Evolutionary conservation across 352 stramenopile species (phyloP).

Genomic region (Plasmopara viticola): DNA sequence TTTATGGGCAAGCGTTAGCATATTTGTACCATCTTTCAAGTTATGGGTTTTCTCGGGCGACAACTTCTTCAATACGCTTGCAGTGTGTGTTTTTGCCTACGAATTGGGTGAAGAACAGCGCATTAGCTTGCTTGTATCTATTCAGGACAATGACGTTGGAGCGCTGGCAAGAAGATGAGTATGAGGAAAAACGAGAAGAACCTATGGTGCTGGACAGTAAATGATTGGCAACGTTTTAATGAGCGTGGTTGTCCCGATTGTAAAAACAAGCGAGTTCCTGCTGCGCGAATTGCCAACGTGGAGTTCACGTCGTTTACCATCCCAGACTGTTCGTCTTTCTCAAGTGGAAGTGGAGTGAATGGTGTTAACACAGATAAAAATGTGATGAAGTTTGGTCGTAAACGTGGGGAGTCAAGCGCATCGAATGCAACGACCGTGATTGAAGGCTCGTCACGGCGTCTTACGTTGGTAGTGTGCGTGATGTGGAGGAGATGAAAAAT

Average conservation of each 20-base stretch:
- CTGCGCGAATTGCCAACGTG: conserved; percentile 27
- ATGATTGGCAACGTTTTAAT: conserved; percentile 11
- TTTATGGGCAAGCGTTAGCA: conserved; percentile 67
- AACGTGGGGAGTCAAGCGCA: conserved; percentile 28
- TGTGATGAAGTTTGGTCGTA: conserved; percentile 29
- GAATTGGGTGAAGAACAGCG: conserved; percentile 75
- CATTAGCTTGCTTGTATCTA: conserved; percentile 53
- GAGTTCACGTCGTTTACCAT: conserved; percentile 59
- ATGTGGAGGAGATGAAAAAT: conserved; percentile 59
- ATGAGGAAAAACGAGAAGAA: conserved; percentile 33
- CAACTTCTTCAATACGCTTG: conserved; percentile 70
- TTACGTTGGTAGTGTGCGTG: conserved; percentile 28
- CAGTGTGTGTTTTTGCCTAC: conserved; percentile 75
- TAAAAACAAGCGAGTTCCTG: conserved; percentile 20
- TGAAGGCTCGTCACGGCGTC: conserved; percentile 38
- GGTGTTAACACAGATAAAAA: conserved; percentile 14
- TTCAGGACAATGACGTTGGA: conserved; percentile 38
- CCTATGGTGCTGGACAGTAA: conserved; percentile 22
- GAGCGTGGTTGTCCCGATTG: conserved; percentile 19
- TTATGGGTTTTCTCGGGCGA: conserved; percentile 54
- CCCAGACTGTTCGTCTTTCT: conserved; percentile 54
- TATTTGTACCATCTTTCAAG: conserved; percentile 74
- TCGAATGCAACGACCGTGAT: conserved; percentile 34
- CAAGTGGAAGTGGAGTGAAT: conserved; percentile 17
- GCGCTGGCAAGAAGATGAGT: conserved; percentile 30